Evolutionary conservation across 208 protist genomes (phyloP), one percentile per base, ranked within the genome.

Genomic region (Trypanosoma melophagium): DNA sequence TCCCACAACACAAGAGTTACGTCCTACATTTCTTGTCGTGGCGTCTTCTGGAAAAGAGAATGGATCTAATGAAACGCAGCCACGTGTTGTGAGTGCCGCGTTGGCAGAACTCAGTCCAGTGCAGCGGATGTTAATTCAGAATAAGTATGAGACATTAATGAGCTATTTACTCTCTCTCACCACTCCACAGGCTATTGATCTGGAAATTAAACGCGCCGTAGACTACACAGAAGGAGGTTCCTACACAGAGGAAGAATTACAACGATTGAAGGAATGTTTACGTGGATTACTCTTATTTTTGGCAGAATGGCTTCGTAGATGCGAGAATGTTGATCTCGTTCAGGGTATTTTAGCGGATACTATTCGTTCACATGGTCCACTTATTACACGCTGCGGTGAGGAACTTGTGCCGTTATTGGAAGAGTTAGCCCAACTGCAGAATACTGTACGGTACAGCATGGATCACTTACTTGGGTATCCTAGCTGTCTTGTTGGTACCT

Each of bases 401-500:
- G 74, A 71, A 17, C 24, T 64, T n/a, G 64, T 81, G 19, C 63
- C 58, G 10, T 69, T 79, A 17, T 57, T 91, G 60, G 69, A 80
- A 65, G 81, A 77, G 31, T 42, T 94, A 16, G 75, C 86, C 22
- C 71, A 84, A 74, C 61, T 73, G 63, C 85, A 94, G 74, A 89
- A 87, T 69, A 60, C 62, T 4, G 55, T 86, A 57, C 83, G 85
- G 21, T 86, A 90, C 71, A 82, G 60, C 25, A 44, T 94, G 19
- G 85, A 91, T 61, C 88, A 94, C 66, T 76, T 94, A 1, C 73
- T 94, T 10, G 81, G 77, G 19, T 92, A 88, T 69, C 88, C 88
- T 12, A 78, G 62, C 19, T 86, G 80, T 58, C 73, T 94, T 22
- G 85, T 79, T 12, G 82, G 81, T 7, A 76, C 76, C 45, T 89